Evolutionary conservation across 176 grass and related monocot genomes (phyloP).

Genomic region (Oryza punctata): DNA sequence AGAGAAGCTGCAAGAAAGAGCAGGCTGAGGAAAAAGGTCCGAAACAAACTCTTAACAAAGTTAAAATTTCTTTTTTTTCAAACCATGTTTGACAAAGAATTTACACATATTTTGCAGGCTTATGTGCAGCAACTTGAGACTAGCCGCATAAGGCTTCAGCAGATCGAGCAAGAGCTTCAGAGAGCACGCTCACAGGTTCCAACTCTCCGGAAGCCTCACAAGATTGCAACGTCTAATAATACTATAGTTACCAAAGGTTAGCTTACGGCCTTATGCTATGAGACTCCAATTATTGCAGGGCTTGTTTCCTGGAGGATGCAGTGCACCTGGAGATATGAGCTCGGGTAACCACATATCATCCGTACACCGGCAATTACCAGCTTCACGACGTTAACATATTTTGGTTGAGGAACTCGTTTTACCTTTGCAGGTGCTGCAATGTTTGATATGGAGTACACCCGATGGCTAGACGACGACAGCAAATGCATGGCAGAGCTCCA

Average conservation of each 20-base stretch:
- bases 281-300: slow-evolving; percentile 59
- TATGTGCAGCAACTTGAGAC: slow-evolving; percentile 96
- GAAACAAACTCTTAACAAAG: background rate
- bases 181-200: slow-evolving; percentile 79
- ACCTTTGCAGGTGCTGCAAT: slow-evolving; percentile 62
- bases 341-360: slow-evolving; percentile 61
- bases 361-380: background rate
- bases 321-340: slow-evolving; percentile 55
- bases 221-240: background rate
- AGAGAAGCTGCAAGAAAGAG: slow-evolving; percentile 98
- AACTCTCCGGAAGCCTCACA: slow-evolving; percentile 20
- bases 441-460: slow-evolving; percentile 84
- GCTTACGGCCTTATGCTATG: background rate
- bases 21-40: slow-evolving; percentile 93
- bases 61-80: background rate
- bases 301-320: slow-evolving; percentile 62
- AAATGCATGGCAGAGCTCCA: slow-evolving; percentile 62
- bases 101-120: slow-evolving; percentile 41
- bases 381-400: background rate
- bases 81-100: background rate
- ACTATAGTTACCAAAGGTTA: background rate
- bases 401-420: background rate
- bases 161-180: slow-evolving; percentile 84
- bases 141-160: slow-evolving; percentile 83
- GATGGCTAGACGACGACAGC: slow-evolving; percentile 82